Evolutionary conservation across 305 asterid genomes (phyloP).

Genomic region (Rubia balearica): DNA sequence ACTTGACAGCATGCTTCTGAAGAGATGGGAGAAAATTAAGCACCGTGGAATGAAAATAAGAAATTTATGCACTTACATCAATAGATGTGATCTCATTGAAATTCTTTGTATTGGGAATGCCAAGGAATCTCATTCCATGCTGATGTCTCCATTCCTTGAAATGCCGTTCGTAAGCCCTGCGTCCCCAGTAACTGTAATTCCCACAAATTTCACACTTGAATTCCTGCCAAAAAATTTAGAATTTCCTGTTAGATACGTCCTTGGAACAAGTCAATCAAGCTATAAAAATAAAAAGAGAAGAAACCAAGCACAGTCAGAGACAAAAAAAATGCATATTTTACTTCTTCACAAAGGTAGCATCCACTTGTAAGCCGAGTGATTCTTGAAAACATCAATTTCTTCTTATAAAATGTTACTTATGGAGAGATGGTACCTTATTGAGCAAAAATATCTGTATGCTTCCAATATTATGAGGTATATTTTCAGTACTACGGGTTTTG

Average conservation of each 20-base stretch:
- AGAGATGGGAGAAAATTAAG: background rate
- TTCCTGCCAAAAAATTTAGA: constrained; percentile 47
- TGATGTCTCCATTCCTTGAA: constrained; percentile 99
- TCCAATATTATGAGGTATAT: no score
- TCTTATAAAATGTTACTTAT: background rate
- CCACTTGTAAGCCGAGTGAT: background rate
- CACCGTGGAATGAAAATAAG: background rate
- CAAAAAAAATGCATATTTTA: background rate
- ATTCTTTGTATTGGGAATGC: constrained; percentile 91
- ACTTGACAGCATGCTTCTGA: background rate
- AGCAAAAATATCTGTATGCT: background rate
- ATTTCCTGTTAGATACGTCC: background rate
- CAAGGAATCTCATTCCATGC: constrained; percentile 94
- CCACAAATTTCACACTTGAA: constrained; percentile 98
- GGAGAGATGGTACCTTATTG: background rate
- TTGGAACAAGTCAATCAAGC: background rate
- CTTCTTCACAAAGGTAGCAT: background rate
- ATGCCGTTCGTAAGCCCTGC: constrained; percentile 98
- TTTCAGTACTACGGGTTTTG: background rate
- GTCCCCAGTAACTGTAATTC: constrained; percentile 98
- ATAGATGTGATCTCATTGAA: constrained; percentile 88
- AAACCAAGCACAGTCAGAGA: background rate
- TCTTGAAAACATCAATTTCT: background rate
- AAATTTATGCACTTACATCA: constrained; percentile 37
- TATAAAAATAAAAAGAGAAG: background rate